Conservation (phyloP, 2,329 filamentous ascomycete genomes). For the Fusarium sacchari region DNA sequence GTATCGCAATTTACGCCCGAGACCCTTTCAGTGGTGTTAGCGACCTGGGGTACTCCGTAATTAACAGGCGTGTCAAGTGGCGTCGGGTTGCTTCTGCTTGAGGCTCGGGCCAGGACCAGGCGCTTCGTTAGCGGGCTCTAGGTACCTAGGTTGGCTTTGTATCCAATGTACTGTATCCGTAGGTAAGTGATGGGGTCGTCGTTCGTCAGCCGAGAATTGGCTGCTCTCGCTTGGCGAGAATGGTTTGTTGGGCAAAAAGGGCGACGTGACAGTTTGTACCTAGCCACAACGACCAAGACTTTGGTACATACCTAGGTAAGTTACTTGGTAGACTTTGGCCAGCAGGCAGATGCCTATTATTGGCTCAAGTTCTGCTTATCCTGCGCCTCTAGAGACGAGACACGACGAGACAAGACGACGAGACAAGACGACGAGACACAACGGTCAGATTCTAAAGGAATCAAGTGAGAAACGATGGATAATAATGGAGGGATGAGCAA, state of each 20-base stretch:
- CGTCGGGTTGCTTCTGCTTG: constrained; percentile 8
- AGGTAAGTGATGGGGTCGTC: not conserved
- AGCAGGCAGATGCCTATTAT: not conserved
- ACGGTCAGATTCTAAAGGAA: constrained; percentile 20
- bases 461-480: constrained; percentile 15
- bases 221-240: constrained; percentile 4
- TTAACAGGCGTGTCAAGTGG: constrained; percentile 15
- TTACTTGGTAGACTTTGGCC: not conserved
- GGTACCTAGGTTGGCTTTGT: not conserved
- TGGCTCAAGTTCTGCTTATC: not conserved
- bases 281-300: not conserved
- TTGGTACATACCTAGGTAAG: not conserved
- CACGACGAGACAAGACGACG: too few relatives aligned
- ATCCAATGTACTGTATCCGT: too few relatives aligned
- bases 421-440: too few relatives aligned
- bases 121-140: not conserved
- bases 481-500: not conserved
- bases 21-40: not conserved
- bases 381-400: not conserved
- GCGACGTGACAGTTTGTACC: not conserved
- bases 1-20: constrained; percentile 16
- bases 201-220: constrained; percentile 5
- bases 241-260: constrained; percentile 5
- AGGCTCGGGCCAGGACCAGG: constrained; percentile 21
- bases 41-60: constrained; percentile 10